Base-by-base conservation (phyloP, 1,284 basidiomycete genomes). In the Hypsizygus ulmarius region DNA sequence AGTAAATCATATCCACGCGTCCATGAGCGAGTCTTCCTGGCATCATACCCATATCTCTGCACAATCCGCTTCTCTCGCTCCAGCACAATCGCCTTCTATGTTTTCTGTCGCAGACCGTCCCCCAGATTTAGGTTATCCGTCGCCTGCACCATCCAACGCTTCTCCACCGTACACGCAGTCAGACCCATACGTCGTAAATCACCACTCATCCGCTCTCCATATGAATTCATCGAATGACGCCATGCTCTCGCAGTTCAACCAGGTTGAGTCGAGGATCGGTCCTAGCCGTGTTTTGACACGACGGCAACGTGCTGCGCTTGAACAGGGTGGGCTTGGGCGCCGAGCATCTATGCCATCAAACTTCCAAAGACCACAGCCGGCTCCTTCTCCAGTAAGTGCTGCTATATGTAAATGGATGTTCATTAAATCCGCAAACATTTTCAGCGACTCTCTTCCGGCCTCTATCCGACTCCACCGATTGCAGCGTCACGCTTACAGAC, bases 261-360 rank as follows among this genome's bases (percentile, higher is more conserved):
- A 78, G 64, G 65, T 80, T 39, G 69, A 77, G 14, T 66, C 77
- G 30, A 79, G 70, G 64, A 73, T 79, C 52, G 82, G 82, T 0
- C 82, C 83, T 34, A 67, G 66, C 54, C 74, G 80, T 53, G 65
- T 72, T 45, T 58, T 70, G 34, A 72, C 74, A 36, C 74, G 78
- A 44, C 69, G 77, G 38, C 75, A 70, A 63, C 70, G 68, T 65
- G 71, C 68, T 47, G 59, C 66, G 33, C 62, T 67, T 50, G 65
- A 71, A 51, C 68, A 70, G 39, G 65, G 62, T 36, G 57, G 64
- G 47, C 56, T 58, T 32, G 54, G 47, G 36, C 60, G 67, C 45
- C 54, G 59, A 29, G 39, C 53, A 36, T 59, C 59, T 42, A 47
- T 61, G 40, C 53, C 55, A 28, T 56, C 57, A 15, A 51, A 39